Base-by-base conservation (phyloP, 768 basidiomycete species). In the Tulasnella sp. region DNA sequence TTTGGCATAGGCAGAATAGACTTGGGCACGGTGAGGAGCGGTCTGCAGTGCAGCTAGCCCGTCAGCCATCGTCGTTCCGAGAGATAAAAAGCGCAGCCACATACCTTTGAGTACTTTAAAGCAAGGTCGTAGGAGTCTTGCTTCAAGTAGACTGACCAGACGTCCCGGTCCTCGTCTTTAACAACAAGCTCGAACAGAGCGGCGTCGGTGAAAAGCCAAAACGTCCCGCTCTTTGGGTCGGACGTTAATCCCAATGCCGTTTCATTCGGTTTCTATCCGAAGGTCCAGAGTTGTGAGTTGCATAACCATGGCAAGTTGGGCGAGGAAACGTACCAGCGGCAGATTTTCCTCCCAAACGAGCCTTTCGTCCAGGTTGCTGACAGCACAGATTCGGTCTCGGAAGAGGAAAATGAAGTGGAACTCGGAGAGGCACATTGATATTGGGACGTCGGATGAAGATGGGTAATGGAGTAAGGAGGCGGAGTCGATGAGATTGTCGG, bases 351-450 rank as follows among this genome's bases (percentile, higher is more conserved):
- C 95, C 84, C 95, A 97, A 6, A 93, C 91, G 37, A 93, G 86
- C 82, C 91, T 90, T 82, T 97, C 95, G 83, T 96, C 92, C 75
- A 98, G 87, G 80, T 90, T 90, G 80, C 93, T 95, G 46, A 98
- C 88, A 5, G 91, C 96, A 20, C 92, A 87, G 14, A 98, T 88
- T 69, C 93, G 89, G 83, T 97, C 93, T 60, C 88, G 88, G 86
- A 96, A 97, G 6, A 99, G 88, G 5, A 98, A 85, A 28, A 99
- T 86, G 84, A 96, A 95, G 84, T 99, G 98, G 84, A 94, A 98
- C 84, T 97, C 94, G 0, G 97, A 97, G 78, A 98, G 87, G 14
- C 92, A 89, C 84, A 97, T 91, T 3, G 96, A 94, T 6, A 91
- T 82, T 0, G 97, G 97, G 22, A 89, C 84, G 28, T 82, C 64